A percentile compares a stretch with the other conserved stretches of the same genome.
Conservation (phyloP, 345 rosid species). For the Eucalyptus cladocalyx region DNA sequence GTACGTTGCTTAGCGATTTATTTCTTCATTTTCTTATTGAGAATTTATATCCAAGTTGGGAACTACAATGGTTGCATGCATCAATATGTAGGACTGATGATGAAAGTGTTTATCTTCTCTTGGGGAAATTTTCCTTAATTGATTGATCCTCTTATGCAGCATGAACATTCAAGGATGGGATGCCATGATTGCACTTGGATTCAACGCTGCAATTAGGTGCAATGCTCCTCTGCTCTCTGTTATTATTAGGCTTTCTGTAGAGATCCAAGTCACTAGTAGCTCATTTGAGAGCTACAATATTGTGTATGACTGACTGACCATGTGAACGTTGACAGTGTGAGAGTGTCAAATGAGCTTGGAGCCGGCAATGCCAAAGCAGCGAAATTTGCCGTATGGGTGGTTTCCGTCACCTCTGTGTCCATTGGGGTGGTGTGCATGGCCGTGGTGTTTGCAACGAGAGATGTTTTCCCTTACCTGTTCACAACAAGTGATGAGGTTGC, state of each 20-base stretch:
- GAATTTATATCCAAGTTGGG: background rate
- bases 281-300: background rate
- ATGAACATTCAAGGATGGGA: slow-evolving; percentile 91
- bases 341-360: slow-evolving; percentile 90
- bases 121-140: background rate
- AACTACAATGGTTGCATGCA: background rate
- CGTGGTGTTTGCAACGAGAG: slow-evolving; percentile 46
- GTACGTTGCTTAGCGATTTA: slow-evolving; percentile 5
- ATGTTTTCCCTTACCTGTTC: slow-evolving; percentile 69
- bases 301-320: background rate
- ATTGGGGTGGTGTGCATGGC: slow-evolving; percentile 55
- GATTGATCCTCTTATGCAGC: slow-evolving; percentile 14
- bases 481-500: slow-evolving; percentile 69
- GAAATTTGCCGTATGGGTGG: slow-evolving; percentile 59
- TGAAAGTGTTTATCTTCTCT: background rate
- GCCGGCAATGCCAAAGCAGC: slow-evolving; percentile 62
- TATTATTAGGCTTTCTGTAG: background rate
- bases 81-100: background rate
- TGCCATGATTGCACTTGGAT: slow-evolving; percentile 84
- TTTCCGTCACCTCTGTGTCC: slow-evolving; percentile 50
- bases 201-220: slow-evolving; percentile 90
- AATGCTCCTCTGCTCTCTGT: background rate
- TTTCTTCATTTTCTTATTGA: background rate
- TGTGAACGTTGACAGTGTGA: slow-evolving; percentile 33
- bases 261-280: background rate